Base-by-base conservation (phyloP, 768 basidiomycete genomes). In the Cubamyces lactineus region DNA sequence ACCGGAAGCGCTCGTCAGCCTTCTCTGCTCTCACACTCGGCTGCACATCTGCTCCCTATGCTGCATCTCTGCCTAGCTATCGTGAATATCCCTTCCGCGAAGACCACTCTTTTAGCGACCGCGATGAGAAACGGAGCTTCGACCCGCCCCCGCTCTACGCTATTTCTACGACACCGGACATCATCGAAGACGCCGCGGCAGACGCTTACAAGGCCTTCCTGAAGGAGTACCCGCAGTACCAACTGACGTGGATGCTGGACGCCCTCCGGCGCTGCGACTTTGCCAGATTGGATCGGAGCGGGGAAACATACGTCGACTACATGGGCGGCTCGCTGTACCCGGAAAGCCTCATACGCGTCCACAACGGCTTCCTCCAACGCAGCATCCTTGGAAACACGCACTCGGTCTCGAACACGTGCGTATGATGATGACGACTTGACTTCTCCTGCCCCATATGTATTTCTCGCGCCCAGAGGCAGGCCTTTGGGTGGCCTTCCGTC, bases 311-410 rank as follows among this genome's bases (percentile, higher is more conserved):
- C 61, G 87, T 92, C 62, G 92, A 94, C 69, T 93, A 89, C 65
- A 93, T 93, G 89, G 92, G 92, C 30, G 91, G 89, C 23, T 83
- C 89, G 0, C 77, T 93, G 38, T 91, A 91, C 65, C 92, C 92
- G 12, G 88, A 91, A 67, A 88, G 86, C 66, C 83, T 94, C 38
- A 82, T 93, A 60, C 81, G 80, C 41, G 83, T 85, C 11, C 89
- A 92, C 66, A 79, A 85, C 42, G 82, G 84, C 52, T 91, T 92
- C 69, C 81, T 94, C 34, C 84, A 79, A 42, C 77, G 76, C 53
- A 84, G 74, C 69, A 79, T 93, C 46, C 81, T 94, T 61, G 92
- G 91, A 1, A 93, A 94, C 71, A 92, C 92, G 1, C 92, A 94
- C 73, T 93, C 91, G 0, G 82, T 90, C 69, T 92, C 86, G 72